A percentile compares a stretch with the other conserved stretches of the same genome.
Evolutionary conservation across 345 rosid genomes (phyloP).

Genomic region (Ailanthus altissimus): DNA sequence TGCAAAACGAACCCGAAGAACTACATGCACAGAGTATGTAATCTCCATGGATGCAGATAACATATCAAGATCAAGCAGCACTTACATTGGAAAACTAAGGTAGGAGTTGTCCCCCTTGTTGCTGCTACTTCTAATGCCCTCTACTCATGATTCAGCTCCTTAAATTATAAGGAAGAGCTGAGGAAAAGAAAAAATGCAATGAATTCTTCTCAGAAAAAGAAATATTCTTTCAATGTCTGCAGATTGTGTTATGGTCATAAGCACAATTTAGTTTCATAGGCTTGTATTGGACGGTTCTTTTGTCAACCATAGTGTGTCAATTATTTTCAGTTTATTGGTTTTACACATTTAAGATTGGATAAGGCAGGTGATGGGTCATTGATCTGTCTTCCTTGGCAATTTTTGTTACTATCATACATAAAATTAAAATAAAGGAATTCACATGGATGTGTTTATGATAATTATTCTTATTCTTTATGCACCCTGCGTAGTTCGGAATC

Average conservation of each 20-base stretch:
- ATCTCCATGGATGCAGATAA: conserved; percentile 88
- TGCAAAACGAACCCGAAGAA: conserved; percentile 84
- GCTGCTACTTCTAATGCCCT: neutral
- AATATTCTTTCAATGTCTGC: neutral
- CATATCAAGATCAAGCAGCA: conserved; percentile 83
- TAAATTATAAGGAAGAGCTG: neutral
- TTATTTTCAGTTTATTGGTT: neutral
- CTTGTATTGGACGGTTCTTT: neutral
- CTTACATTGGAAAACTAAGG: conserved; percentile 92
- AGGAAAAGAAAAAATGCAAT: neutral
- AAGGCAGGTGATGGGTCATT: neutral
- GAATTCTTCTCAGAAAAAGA: neutral
- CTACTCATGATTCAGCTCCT: neutral
- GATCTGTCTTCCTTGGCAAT: no score
- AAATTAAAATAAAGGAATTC: neutral
- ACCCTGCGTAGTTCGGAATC: neutral
- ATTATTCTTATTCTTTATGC: neutral
- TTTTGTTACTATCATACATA: neutral
- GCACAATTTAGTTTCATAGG: neutral
- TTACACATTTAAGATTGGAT: neutral
- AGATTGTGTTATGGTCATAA: neutral
- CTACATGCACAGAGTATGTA: conserved; percentile 88
- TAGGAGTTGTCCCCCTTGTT: conserved; percentile 18
- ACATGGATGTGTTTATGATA: neutral
- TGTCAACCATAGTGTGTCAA: neutral